Evolutionary conservation across 1,139 yeast species (phyloP).

Genomic region (Candida sanyaensis): DNA sequence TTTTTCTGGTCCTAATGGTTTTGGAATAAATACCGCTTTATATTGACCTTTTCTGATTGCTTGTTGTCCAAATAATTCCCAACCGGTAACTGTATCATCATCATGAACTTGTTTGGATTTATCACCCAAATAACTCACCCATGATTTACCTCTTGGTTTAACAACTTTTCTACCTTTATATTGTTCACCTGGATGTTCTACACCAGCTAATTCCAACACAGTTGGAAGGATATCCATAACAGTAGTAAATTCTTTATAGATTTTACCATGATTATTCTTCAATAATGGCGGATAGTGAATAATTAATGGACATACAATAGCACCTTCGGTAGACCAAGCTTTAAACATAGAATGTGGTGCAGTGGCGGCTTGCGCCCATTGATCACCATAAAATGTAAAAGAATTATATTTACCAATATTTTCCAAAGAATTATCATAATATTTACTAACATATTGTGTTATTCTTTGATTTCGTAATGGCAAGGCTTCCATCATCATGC

Average conservation of each 20-base stretch:
- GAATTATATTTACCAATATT: constrained; percentile 52
- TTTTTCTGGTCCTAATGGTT: constrained; percentile 48
- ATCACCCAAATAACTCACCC: constrained; percentile 33
- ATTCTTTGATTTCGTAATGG: constrained; percentile 38
- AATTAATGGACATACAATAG: constrained; percentile 55
- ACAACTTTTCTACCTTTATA: constrained; percentile 43
- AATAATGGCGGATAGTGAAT: constrained; percentile 39
- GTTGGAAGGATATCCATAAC: constrained; percentile 64
- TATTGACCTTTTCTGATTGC: constrained; percentile 54
- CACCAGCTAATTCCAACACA: constrained; percentile 47
- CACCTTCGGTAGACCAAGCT: constrained; percentile 57
- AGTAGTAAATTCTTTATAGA: constrained; percentile 45
- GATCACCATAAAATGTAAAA: constrained; percentile 54
- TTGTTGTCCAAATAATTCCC: constrained; percentile 60
- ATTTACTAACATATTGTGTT: constrained; percentile 24
- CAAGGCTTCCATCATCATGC: constrained; percentile 55
- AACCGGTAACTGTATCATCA: constrained; percentile 53
- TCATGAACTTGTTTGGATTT: constrained; percentile 33
- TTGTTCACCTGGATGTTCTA: constrained; percentile 41
- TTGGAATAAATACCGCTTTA: constrained; percentile 51
- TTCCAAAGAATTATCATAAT: constrained; percentile 45
- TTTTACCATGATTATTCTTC: constrained; percentile 23
- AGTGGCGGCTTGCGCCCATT: constrained; percentile 67
- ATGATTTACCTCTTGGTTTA: constrained; percentile 43
- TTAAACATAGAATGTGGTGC: constrained; percentile 56